Base-by-base conservation (phyloP, 768 basidiomycete genomes). In the Rhodocollybia butyracea region DNA sequence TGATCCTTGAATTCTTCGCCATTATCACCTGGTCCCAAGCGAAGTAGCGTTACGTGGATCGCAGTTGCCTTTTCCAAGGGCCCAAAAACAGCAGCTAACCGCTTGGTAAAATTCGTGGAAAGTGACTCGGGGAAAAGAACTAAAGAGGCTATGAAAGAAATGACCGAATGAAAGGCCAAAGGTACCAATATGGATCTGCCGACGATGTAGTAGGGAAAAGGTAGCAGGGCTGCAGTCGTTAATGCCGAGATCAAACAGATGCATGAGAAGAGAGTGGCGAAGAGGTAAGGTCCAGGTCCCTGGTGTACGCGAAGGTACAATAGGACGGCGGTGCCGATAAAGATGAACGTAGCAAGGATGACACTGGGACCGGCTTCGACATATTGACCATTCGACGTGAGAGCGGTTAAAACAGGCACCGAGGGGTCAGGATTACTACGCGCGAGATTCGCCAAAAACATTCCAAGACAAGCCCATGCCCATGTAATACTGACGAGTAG, bases 401-500 rank as follows among this genome's bases (percentile, higher is more conserved):
- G 64, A 2, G 80, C 77, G 3, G 70, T 70, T 8, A 62, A 39
- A 1, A 75, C 39, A 3, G 73, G 66, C 0, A 76, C 80, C 22
- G 61, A 65, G 2, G 74, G 66, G 51, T 75, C 68, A 13, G 68
- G 73, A 34, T 80, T 61, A 1, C 60, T 69, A 12, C 89, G 79
- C 1, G 84, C 74, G 3, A 88, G 63, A 61, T 80, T 71, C 3
- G 88, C 84, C 3, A 89, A 67, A 57, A 78, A 79, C 5, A 89
- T 80, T 3, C 80, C 89, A 3, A 91, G 70, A 62, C 82, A 85
- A 11, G 70, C 68, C 87, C 88, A 91, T 24, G 79, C 86, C 86
- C 85, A 89, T 26, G 76, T 73, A 8, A 74, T 19, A 1, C 71
- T 59, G 0, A 77, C 77, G 43, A 84, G 81, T 0, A 73, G 19